Percentiles rank a stretch among this genome's conserved stretches.
These are phyloP conservation scores for Botrytis hyacinthi DNA, from an alignment of 2,329 filamentous ascomycete species.

Conservation along the genomic window DNA sequence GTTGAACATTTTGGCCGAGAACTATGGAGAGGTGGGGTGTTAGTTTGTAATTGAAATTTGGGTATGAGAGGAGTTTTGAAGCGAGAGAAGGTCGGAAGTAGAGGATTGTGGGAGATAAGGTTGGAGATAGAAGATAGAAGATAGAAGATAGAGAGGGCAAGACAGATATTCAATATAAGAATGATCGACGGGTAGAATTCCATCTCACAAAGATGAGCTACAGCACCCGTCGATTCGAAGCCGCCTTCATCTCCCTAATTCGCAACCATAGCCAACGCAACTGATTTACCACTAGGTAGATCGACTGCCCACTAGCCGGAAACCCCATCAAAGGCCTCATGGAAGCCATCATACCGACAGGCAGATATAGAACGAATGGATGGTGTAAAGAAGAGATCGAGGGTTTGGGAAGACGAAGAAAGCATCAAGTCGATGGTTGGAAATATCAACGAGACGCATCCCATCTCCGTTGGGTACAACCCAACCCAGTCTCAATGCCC, in stretches of 20 bases:
- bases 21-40: conserved; percentile 35
- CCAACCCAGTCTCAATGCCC: neutral
- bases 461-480: neutral
- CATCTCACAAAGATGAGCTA: neutral
- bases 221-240: neutral
- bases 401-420: neutral
- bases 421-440: neutral
- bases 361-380: neutral
- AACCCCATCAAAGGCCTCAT: neutral
- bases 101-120: neutral
- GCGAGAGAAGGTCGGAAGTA: neutral
- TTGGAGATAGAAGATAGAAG: too few species aligned
- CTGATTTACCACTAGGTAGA: neutral
- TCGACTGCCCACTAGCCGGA: too few species aligned
- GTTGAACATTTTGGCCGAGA: conserved; percentile 67
- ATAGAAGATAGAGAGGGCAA: neutral
- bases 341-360: neutral
- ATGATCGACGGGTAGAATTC: neutral
- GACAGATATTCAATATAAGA: neutral
- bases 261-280: too few species aligned
- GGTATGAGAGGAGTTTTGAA: neutral
- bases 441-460: neutral
- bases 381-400: neutral
- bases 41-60: neutral
- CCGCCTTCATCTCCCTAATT: neutral